Evolutionary conservation across 805 yeast species (phyloP), one percentile per base, ranked within the genome.

Genomic region (Candida ipomoeae): DNA sequence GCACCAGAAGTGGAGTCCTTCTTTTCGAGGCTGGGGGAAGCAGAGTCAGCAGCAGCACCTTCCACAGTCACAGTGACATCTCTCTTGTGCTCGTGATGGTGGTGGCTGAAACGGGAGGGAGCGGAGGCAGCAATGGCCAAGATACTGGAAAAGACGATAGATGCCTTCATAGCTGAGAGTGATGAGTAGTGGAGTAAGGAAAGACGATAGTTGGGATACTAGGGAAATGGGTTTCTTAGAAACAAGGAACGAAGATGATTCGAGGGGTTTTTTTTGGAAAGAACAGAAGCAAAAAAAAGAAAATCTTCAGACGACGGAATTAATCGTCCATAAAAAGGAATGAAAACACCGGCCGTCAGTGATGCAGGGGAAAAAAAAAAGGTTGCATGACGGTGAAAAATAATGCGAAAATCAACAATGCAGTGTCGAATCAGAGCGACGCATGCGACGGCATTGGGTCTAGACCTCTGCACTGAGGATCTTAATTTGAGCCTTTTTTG

Each of bases 31-130:
- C 29, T 15, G 40, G 29, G 5, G 11, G 48, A 43, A 10, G 40
- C 31, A 3, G 55, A 33, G 36, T 33, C 40, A 32, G 60, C 63
- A 48, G 68, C 67, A 48, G 68, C 67, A 49, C 65, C 74, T 48
- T 67, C 64, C 29, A 68, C 71, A 46, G 70, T 60, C 48, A 66
- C 59, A 52, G 77, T 69, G 44, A 66, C 72, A 43, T 61, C 74
- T 64, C 75, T 69, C 62, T 69, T 67, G 59, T 70, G 64, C 52
- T 61, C 59, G 41, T 68, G 66, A 50, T 70, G 74, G 54, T 69
- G 76, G 52, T 65, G 76, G 52, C 63, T 64, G 55, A 67, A 70
- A 21, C 51, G 50, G 49, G 57, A 50, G 20, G 53, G 54, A 11
- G 55, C 55, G 46, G 60, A 57, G 35, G 55, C 41, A 36, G 54